A percentile compares a stretch with the other conserved stretches of the same genome.
Evolutionary conservation across 2,329 filamentous ascomycete species (phyloP).

Genomic region (Colletotrichum liriopes): DNA sequence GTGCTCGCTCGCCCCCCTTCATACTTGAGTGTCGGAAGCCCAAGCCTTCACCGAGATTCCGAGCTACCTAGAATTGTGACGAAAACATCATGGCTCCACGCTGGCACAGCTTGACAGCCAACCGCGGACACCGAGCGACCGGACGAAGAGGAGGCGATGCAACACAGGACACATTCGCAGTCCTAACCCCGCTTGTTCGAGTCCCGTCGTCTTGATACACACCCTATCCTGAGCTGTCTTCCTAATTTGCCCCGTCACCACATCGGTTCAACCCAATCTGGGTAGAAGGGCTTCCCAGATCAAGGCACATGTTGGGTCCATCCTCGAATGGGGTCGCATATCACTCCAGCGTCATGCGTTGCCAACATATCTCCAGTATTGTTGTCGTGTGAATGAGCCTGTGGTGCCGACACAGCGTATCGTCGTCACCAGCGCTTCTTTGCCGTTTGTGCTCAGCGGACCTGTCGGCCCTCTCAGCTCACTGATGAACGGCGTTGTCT

Average conservation of each 20-base stretch:
- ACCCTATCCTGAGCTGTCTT: not conserved
- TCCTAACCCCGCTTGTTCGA: conserved; percentile 4
- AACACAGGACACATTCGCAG: not conserved
- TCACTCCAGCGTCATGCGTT: not conserved
- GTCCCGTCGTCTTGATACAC: not conserved
- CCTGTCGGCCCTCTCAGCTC: not conserved
- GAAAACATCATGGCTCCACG: not conserved
- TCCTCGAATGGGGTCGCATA: not conserved
- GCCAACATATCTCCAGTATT: not conserved
- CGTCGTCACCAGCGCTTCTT: too few relatives aligned
- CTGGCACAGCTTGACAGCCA: not conserved
- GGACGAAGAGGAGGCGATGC: not conserved
- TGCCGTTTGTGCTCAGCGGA: not conserved
- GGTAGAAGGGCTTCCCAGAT: not conserved
- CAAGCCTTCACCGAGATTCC: not conserved
- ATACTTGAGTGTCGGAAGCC: not conserved
- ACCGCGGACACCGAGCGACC: not conserved
- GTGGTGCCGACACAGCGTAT: too few relatives aligned
- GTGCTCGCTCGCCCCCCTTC: not conserved
- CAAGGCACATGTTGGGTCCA: not conserved
- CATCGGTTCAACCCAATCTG: not conserved
- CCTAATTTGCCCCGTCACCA: not conserved
- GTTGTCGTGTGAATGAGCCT: not conserved
- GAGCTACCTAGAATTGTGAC: not conserved
- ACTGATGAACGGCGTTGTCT: conserved; percentile 22